Percentiles rank a stretch among this genome's conserved stretches.
phyloP scores from a whole-genome alignment of 2,329 filamentous ascomycete genomes.

The Alternaria arbusti region DNA sequence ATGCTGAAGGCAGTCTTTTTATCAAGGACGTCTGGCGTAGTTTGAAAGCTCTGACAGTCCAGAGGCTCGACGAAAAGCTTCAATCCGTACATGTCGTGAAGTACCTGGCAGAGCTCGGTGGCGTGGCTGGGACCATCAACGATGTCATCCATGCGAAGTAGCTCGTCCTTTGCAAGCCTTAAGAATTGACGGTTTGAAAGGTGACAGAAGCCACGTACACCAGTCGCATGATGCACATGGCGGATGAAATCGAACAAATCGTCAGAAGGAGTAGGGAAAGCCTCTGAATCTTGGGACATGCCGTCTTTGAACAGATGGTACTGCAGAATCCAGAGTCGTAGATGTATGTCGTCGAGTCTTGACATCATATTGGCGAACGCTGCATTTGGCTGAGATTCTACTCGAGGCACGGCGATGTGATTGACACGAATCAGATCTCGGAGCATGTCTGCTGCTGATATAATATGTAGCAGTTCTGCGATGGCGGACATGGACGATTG shows the following conservation, averaged over 20 bases:
- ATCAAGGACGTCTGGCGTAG: conserved; percentile 76
- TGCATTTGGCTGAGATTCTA: conserved; percentile 56
- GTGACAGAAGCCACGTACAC: conserved; percentile 84
- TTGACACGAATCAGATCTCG: conserved; percentile 88
- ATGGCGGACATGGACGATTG: conserved; percentile 75
- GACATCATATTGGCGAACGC: conserved; percentile 60
- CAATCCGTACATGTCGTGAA: conserved; percentile 50
- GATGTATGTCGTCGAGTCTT: conserved; percentile 84
- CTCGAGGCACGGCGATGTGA: conserved; percentile 66
- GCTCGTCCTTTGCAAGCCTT: conserved; percentile 84
- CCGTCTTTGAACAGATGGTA: conserved; percentile 81
- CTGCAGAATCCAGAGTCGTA: conserved; percentile 85
- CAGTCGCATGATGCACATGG: conserved; percentile 82
- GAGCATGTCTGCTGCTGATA: conserved; percentile 80
- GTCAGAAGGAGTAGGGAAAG: conserved; percentile 71
- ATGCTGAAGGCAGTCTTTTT: conserved; percentile 79
- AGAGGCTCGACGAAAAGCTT: conserved; percentile 45
- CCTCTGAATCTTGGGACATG: conserved; percentile 68
- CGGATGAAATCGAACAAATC: conserved; percentile 81
- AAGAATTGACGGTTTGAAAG: conserved; percentile 85
- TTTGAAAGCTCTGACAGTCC: conserved; percentile 70
- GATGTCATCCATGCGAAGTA: conserved; percentile 76
- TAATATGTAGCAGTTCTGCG: conserved; percentile 71
- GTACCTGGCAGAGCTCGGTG: conserved; percentile 76
- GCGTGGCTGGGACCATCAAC: conserved; percentile 72